Evolutionary conservation across 1,284 basidiomycete species (phyloP).

Genomic region (Anthracocystis panici-leucophaei): DNA sequence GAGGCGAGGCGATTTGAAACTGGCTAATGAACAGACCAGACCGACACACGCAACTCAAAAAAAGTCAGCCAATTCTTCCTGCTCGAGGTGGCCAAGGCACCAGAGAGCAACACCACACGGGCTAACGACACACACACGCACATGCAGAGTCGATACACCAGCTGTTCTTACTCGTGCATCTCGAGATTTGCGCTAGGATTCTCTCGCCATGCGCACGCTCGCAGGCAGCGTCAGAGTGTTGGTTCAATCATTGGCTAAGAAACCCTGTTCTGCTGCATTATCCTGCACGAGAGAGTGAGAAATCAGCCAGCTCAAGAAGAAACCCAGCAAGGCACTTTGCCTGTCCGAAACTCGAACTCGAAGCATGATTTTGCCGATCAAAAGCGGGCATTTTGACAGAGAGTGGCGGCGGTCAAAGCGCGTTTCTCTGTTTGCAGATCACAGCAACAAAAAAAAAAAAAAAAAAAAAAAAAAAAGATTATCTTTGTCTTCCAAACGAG

Average conservation of each 20-base stretch:
- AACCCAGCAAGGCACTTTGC: slow-evolving; percentile 1
- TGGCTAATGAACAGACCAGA: too few species aligned
- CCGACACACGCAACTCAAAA: not conserved
- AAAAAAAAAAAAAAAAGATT: not conserved
- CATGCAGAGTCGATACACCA: not conserved
- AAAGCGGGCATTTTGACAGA: not conserved
- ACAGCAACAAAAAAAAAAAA: not conserved
- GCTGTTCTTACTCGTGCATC: not conserved
- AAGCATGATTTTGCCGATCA: not conserved
- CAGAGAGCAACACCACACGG: not conserved
- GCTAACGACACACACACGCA: not conserved
- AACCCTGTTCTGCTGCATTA: not conserved
- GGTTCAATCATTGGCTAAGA: slow-evolving; percentile 2
- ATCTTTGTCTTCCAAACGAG: not conserved
- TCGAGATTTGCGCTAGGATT: too few species aligned
- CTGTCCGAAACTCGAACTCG: too few species aligned
- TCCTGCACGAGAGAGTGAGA: slow-evolving; percentile 1
- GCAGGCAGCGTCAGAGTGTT: not conserved
- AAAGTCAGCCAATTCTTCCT: not conserved
- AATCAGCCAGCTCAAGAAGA: slow-evolving; percentile 3
- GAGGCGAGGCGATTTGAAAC: too few species aligned
- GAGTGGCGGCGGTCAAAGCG: slow-evolving; percentile 4
- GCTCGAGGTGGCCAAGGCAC: slow-evolving; percentile 8
- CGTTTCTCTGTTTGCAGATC: slow-evolving; percentile 6
- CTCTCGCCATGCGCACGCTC: slow-evolving; percentile 7